Base-by-base conservation (phyloP, 768 basidiomycete genomes). In the Russula virescens region DNA sequence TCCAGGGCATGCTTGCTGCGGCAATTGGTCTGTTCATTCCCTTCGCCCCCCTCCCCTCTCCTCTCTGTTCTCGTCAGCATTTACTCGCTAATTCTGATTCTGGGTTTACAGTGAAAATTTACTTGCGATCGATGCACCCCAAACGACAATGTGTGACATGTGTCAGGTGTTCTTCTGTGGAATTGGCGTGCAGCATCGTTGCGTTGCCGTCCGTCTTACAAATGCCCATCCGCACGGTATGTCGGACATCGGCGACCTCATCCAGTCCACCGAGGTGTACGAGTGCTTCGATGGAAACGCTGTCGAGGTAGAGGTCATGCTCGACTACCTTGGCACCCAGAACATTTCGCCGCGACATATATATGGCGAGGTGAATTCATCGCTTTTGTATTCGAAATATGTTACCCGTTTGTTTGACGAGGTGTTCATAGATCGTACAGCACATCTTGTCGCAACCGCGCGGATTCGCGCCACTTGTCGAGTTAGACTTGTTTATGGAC, bases 161-260 rank as follows among this genome's bases (percentile, higher is more conserved):
- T 94, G 91, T 67, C 84, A 85, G 62, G 84, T 89, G 9, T 88
- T 80, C 1, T 93, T 93, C 72, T 94, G 91, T 69, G 91, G 91
- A 11, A 84, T 94, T 62, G 83, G 82, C 52, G 81, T 94, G 25
- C 89, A 84, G 60, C 82, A 81, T 18, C 84, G 91, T 52, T 94
- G 91, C 71, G 70, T 79, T 51, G 88, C 90, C 1, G 72, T 80
- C 19, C 76, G 81, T 16, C 71, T 92, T 14, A 61, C 73, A 23
- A 69, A 77, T 0, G 88, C 90, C 65, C 83, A 88, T 18, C 89
- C 86, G 2, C 86, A 91, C 61, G 85, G 81, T 28, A 75, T 92
- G 71, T 75, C 77, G 14, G 87, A 85, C 64, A 71, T 91, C 21
- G 73, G 81, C n/a, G 91, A 94, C 71, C 78, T 94, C 53, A 86